Conservation (phyloP, 805 yeast species). For the Phaffomyces thermotolerans region DNA sequence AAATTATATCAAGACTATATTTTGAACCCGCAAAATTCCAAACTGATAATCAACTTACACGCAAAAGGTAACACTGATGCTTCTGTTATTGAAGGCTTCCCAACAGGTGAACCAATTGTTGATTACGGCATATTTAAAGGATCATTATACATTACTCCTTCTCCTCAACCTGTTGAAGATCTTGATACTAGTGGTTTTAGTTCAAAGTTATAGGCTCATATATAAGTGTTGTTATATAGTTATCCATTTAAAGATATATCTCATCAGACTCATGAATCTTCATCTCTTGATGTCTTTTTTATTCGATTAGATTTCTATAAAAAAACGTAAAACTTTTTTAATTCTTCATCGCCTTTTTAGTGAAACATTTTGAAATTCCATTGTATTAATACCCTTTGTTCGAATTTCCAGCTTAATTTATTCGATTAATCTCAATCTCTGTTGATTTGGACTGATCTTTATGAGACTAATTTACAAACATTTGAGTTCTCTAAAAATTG, state of each 20-base stretch:
- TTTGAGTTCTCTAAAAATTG: conserved; percentile 6
- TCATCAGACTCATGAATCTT: too few relatives aligned
- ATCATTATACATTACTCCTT: conserved; percentile 43
- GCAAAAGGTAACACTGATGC: conserved; percentile 32
- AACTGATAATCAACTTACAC: conserved; percentile 54
- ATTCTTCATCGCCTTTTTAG: not conserved
- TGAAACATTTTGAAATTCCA: not conserved
- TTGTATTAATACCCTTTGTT: not conserved
- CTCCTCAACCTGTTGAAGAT: conserved; percentile 48
- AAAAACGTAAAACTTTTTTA: not conserved
- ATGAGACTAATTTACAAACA: conserved; percentile 20
- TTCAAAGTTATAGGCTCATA: conserved; percentile 14
- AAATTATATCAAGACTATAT: conserved; percentile 45
- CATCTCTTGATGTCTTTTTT: too few relatives aligned
- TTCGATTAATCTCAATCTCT: too few relatives aligned
- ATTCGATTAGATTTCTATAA: too few relatives aligned
- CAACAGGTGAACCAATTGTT: conserved; percentile 40
- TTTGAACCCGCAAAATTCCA: conserved; percentile 28
- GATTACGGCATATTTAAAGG: conserved; percentile 52
- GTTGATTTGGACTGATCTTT: conserved; percentile 13
- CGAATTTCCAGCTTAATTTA: too few relatives aligned
- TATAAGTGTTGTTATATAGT: not conserved
- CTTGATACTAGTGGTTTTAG: conserved; percentile 17
- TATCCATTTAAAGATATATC: too few relatives aligned
- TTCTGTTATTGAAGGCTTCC: conserved; percentile 29